Conservation (phyloP, 768 basidiomycete species). For the Amanita molliuscula region DNA sequence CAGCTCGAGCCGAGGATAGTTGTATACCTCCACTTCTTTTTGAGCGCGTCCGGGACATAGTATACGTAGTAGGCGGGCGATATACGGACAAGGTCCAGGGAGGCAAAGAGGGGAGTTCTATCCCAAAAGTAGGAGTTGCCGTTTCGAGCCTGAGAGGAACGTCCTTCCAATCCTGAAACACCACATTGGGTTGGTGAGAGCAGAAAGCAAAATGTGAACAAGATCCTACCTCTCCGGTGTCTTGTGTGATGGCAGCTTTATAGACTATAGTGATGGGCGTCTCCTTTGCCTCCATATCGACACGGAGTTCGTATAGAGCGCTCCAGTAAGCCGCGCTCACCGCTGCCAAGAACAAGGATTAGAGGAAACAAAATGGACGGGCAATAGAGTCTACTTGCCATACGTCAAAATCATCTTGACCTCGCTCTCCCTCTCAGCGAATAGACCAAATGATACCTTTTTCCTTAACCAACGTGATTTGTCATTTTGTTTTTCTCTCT, state of each 20-base stretch:
- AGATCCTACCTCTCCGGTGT: constrained; percentile 25
- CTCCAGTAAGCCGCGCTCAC: constrained; percentile 20
- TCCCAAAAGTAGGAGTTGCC: constrained; percentile 24
- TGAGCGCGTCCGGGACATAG: too few species aligned
- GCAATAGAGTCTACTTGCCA: constrained; percentile 15
- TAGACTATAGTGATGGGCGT: constrained; percentile 23
- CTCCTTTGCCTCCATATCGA: constrained; percentile 23
- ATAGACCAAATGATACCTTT: constrained; percentile 23
- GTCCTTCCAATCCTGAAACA: constrained; percentile 24
- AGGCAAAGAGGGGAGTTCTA: constrained; percentile 19
- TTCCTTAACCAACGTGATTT: constrained; percentile 16
- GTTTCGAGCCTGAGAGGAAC: constrained; percentile 30
- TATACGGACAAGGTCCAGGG: constrained; percentile 20
- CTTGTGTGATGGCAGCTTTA: constrained; percentile 28
- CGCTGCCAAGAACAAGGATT: constrained; percentile 14
- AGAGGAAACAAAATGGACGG: neutral
- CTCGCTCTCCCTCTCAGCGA: constrained; percentile 24
- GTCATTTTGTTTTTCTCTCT: constrained; percentile 11
- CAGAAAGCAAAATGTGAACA: neutral
- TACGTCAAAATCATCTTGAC: constrained; percentile 29
- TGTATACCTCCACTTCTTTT: too few species aligned
- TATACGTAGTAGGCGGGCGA: neutral
- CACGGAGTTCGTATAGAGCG: constrained; percentile 28
- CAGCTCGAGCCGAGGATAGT: too few species aligned
- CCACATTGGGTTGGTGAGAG: neutral